phyloP scores from a whole-genome alignment of 169 alveolate genomes.

The Eimeria brunetti region DNA sequence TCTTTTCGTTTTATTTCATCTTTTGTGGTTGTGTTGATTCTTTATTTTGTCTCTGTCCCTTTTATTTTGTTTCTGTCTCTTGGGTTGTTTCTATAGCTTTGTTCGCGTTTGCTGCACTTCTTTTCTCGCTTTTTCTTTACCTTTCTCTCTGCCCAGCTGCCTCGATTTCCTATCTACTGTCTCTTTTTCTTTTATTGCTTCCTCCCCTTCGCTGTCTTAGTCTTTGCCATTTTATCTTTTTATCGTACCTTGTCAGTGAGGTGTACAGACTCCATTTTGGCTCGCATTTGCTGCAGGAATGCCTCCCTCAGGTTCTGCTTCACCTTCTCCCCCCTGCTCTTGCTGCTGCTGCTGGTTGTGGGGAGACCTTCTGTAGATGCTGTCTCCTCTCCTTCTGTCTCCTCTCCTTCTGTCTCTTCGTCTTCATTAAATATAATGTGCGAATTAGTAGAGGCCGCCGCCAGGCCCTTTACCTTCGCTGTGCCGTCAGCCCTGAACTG shows the following conservation, averaged over 20 bases:
- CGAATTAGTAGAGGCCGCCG: slow-evolving; percentile 35
- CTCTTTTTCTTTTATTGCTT: too few relatives aligned
- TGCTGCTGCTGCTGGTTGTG: slow-evolving; percentile 29
- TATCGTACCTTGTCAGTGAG: slow-evolving; percentile 51
- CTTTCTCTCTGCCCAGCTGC: too few relatives aligned
- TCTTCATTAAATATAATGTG: slow-evolving; percentile 45
- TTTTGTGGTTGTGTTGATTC: too few relatives aligned
- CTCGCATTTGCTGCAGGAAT: slow-evolving; percentile 54
- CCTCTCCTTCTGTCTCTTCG: slow-evolving; percentile 46
- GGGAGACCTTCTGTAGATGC: neutral
- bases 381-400: neutral
- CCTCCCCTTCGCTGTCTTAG: neutral
- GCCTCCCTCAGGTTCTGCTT: slow-evolving; percentile 32
- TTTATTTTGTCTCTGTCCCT: too few relatives aligned
- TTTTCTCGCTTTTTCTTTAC: too few relatives aligned
- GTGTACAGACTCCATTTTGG: slow-evolving; percentile 36
- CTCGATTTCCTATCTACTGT: too few relatives aligned
- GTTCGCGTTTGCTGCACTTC: too few relatives aligned
- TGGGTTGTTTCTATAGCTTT: too few relatives aligned
- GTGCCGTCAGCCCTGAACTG: slow-evolving; percentile 79
- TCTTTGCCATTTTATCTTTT: neutral
- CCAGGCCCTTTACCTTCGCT: slow-evolving; percentile 80
- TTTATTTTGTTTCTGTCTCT: too few relatives aligned
- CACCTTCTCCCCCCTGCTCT: slow-evolving; percentile 5
- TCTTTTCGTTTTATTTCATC: too few relatives aligned